A percentile compares a stretch with the other conserved stretches of the same genome.
Conservation (phyloP, 2,329 filamentous ascomycete genomes). For the Aspergillus glaucus region DNA sequence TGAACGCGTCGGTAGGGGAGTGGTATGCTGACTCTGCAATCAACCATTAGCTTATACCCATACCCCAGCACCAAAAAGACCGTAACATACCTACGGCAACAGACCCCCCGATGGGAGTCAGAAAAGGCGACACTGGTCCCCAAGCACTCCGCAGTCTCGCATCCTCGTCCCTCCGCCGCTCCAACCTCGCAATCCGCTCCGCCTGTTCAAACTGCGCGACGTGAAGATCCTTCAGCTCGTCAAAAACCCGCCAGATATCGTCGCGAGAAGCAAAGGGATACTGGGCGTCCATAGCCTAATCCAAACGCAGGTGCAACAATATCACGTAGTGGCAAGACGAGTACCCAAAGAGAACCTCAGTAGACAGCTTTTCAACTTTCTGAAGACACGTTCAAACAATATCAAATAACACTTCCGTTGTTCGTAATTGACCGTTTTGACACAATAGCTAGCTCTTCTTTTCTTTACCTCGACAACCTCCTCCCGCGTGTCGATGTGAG, state of each 20-base stretch:
- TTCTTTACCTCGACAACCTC: conserved; percentile 18
- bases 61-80: not conserved
- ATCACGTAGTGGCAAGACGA: not conserved
- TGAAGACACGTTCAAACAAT: not conserved
- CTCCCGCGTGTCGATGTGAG: conserved; percentile 24
- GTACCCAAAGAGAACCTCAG: conserved; percentile 1
- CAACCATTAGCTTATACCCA: conserved; percentile 1
- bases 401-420: not conserved
- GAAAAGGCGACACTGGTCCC: conserved; percentile 78
- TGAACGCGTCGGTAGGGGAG: conserved; percentile 76
- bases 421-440: not conserved
- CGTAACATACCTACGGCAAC: conserved; percentile 70
- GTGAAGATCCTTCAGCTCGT: conserved; percentile 56
- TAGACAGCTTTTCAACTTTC: not conserved
- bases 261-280: conserved; percentile 58
- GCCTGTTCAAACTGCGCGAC: conserved; percentile 55
- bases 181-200: conserved; percentile 55
- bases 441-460: not conserved
- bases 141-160: conserved; percentile 74
- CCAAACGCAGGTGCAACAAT: not conserved
- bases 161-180: conserved; percentile 58
- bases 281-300: conserved; percentile 54
- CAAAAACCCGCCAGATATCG: conserved; percentile 60
- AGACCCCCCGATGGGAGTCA: conserved; percentile 73
- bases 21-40: conserved; percentile 68